Conservation (phyloP, 2,329 filamentous ascomycete genomes). For the Graphilbum ipis-grandicollis region DNA sequence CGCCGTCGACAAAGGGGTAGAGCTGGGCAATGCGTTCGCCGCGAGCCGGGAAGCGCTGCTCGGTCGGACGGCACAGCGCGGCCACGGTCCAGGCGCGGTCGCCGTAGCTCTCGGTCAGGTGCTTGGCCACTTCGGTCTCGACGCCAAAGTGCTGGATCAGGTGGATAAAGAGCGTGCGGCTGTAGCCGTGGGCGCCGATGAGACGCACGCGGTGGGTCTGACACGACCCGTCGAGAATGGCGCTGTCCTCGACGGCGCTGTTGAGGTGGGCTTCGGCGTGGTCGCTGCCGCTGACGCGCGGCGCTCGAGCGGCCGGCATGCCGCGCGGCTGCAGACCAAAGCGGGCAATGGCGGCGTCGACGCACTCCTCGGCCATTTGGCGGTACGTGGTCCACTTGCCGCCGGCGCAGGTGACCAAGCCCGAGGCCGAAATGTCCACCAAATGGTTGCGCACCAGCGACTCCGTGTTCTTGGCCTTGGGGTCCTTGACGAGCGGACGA, state of each 20-base stretch:
- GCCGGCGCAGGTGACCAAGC: conserved; percentile 63
- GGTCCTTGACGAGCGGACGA: conserved; percentile 63
- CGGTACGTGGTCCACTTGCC: conserved; percentile 85
- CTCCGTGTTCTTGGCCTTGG: conserved; percentile 65
- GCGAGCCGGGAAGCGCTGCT: conserved; percentile 64
- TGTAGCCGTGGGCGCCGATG: conserved; percentile 61
- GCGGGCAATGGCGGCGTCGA: conserved; percentile 56
- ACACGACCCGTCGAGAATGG: conserved; percentile 53
- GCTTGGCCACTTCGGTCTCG: conserved; percentile 82
- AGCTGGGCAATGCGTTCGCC: conserved; percentile 64
- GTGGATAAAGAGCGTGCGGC: conserved; percentile 84
- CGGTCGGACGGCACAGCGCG: conserved; percentile 58
- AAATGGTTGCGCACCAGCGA: conserved; percentile 72
- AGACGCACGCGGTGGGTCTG: conserved; percentile 59
- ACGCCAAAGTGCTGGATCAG: conserved; percentile 85
- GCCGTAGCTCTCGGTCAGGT: conserved; percentile 74
- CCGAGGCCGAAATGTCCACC: conserved; percentile 55
- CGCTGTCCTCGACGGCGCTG: conserved; percentile 58
- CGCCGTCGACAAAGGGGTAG: conserved; percentile 85
- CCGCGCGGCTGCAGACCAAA: conserved; percentile 39
- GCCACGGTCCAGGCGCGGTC: conserved; percentile 87
- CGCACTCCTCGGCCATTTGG: conserved; percentile 74
- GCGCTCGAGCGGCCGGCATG: conserved; percentile 25
- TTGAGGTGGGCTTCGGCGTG: too few species aligned
- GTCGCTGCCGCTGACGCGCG: conserved; percentile 50